Conservation (phyloP, 179 eudicot species). For the Pouteria campechiana region DNA sequence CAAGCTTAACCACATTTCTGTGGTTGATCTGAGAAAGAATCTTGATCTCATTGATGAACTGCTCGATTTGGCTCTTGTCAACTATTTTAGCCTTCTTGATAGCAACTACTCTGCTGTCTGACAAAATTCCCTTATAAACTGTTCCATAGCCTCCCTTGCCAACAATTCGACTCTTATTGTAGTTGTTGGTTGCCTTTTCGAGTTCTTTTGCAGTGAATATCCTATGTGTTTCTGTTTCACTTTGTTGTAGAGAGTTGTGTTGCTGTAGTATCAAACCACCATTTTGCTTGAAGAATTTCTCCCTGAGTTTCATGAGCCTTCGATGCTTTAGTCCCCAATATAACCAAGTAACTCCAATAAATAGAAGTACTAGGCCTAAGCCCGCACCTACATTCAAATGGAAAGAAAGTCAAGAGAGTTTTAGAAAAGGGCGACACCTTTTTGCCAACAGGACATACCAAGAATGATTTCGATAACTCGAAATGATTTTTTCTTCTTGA, state of each 20-base stretch:
- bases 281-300: conserved; percentile 8
- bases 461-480: conserved; percentile 18
- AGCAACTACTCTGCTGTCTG: conserved; percentile 1
- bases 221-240: neutral
- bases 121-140: conserved; percentile 9
- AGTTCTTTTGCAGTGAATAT: conserved; percentile 8
- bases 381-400: neutral
- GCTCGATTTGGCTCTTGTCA: conserved; percentile 6
- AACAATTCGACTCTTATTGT: neutral
- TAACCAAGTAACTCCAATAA: neutral
- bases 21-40: conserved; percentile 10
- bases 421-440: neutral
- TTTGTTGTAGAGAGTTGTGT: neutral
- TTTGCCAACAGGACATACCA: conserved; percentile 7
- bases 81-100: conserved; percentile 13
- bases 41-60: conserved; percentile 15
- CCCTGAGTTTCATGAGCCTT: neutral
- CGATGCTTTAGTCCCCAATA: neutral
- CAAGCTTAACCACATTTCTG: conserved; percentile 9
- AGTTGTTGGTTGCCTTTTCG: conserved; percentile 5
- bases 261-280: conserved; percentile 12
- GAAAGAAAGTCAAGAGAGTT: neutral
- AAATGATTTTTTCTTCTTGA: neutral
- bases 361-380: neutral
- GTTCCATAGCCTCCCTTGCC: conserved; percentile 16